These are phyloP conservation scores for Boletus semigastroideus DNA, from an alignment of 1,284 basidiomycete genomes.

Conservation along the genomic window DNA sequence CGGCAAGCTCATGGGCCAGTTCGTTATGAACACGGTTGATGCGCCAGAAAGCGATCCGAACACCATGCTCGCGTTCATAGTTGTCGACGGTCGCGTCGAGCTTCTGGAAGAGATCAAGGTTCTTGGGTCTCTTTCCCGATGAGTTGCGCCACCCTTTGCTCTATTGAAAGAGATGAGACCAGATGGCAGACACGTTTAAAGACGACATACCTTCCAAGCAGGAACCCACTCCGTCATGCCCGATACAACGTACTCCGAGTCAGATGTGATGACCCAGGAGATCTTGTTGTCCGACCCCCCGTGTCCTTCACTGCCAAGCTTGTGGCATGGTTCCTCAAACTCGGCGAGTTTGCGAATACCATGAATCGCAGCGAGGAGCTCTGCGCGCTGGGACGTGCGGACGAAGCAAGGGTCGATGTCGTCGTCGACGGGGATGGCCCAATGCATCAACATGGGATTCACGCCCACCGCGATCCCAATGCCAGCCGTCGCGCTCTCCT, in stretches of 20 bases:
- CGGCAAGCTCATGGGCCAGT: conserved; percentile 9
- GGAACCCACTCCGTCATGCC: conserved; percentile 35
- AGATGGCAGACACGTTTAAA: too few species aligned
- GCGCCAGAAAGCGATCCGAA: conserved; percentile 16
- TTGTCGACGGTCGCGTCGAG: conserved; percentile 7
- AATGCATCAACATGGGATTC: conserved; percentile 1
- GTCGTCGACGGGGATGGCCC: conserved; percentile 15
- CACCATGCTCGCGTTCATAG: conserved; percentile 5
- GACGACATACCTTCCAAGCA: conserved; percentile 7
- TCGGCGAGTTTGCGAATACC: conserved; percentile 13
- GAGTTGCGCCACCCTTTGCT: conserved; percentile 13
- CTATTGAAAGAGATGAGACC: background rate
- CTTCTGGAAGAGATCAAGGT: conserved; percentile 17
- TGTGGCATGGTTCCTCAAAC: background rate
- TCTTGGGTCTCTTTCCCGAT: conserved; percentile 12
- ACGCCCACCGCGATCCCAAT: conserved; percentile 15
- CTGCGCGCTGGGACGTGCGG: conserved; percentile 16
- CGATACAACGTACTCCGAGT: conserved; percentile 38
- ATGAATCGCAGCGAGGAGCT: conserved; percentile 17
- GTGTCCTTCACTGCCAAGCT: background rate
- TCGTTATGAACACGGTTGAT: conserved; percentile 13
- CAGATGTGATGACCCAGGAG: conserved; percentile 30
- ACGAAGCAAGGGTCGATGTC: conserved; percentile 1
- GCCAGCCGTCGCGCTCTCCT: conserved; percentile 2
- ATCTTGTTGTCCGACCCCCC: background rate